Conservation (phyloP, 2,329 filamentous ascomycete species). For the Graphilbum fragrans region DNA sequence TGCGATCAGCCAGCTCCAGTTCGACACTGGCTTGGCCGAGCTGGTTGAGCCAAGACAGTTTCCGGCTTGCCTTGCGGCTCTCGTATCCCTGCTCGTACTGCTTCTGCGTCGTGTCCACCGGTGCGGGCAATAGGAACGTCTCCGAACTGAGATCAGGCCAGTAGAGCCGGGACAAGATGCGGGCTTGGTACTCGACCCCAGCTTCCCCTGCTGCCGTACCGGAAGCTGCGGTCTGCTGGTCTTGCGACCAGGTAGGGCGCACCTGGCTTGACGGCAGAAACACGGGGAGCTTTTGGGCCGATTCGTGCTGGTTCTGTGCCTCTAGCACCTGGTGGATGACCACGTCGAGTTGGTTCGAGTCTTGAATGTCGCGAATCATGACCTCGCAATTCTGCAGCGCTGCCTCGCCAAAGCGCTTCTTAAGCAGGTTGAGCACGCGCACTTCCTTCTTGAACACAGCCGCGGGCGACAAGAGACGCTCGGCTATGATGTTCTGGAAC, state of each 20-base stretch:
- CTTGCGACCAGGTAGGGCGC: neutral
- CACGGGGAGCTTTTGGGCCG: too few relatives aligned
- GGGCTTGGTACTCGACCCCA: constrained; percentile 49
- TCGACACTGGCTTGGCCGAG: constrained; percentile 71
- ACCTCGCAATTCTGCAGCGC: constrained; percentile 89
- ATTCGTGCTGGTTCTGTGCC: constrained; percentile 9
- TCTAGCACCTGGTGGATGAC: constrained; percentile 43
- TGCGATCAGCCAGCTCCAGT: constrained; percentile 72
- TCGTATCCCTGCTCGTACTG: constrained; percentile 68
- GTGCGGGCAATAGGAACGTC: constrained; percentile 49
- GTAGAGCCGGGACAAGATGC: constrained; percentile 84
- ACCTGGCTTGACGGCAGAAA: neutral
- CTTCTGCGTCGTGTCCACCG: constrained; percentile 48
- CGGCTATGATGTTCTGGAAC: constrained; percentile 78
- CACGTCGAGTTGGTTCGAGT: constrained; percentile 64
- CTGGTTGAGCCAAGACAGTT: constrained; percentile 78
- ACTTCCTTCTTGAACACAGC: constrained; percentile 66
- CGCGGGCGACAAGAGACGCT: constrained; percentile 59
- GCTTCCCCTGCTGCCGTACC: neutral
- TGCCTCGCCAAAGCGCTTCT: constrained; percentile 75
- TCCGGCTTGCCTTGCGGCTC: constrained; percentile 67
- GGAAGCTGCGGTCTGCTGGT: constrained; percentile 5
- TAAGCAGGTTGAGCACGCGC: constrained; percentile 74
- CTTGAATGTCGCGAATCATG: constrained; percentile 88
- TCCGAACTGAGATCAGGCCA: constrained; percentile 76